A percentile compares a stretch with the other conserved stretches of the same genome.
phyloP scores from a whole-genome alignment of 2,329 filamentous ascomycete species.

The Aspergillus japonicus region DNA sequence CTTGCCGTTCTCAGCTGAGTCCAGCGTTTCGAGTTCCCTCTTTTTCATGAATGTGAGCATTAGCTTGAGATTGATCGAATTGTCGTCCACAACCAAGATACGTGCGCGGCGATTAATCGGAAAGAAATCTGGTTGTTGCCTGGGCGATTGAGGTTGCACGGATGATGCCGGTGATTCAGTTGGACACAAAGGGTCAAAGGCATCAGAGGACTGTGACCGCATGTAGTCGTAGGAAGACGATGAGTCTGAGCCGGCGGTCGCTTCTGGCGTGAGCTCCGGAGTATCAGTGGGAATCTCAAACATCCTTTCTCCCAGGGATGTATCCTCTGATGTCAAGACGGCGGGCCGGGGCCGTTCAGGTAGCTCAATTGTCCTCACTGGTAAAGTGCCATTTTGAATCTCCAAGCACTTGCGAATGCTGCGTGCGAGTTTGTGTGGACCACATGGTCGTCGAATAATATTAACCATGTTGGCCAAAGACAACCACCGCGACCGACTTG shows the following conservation, averaged over 20 bases:
- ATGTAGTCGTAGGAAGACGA: neutral
- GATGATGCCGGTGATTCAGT: slow-evolving; percentile 12
- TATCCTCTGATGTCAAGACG: neutral
- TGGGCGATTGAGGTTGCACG: neutral
- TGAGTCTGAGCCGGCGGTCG: neutral
- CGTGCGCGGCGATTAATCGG: slow-evolving; percentile 21
- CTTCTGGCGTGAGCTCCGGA: neutral
- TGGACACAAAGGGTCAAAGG: slow-evolving; percentile 5
- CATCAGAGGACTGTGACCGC: slow-evolving; percentile 9
- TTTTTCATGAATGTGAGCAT: slow-evolving; percentile 46
- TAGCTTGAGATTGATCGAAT: slow-evolving; percentile 46
- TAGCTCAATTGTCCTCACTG: slow-evolving; percentile 13
- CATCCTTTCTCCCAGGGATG: neutral
- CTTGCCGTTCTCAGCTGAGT: slow-evolving; percentile 45
- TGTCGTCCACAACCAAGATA: slow-evolving; percentile 48
- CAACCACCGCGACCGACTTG: slow-evolving; percentile 28
- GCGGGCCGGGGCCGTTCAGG: slow-evolving; percentile 10
- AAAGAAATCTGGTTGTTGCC: neutral
- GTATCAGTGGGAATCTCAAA: slow-evolving; percentile 3
- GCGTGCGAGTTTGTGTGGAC: slow-evolving; percentile 43
- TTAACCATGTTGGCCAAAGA: slow-evolving; percentile 35
- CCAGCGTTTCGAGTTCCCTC: slow-evolving; percentile 33
- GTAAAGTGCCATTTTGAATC: slow-evolving; percentile 10
- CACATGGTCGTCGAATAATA: slow-evolving; percentile 41
- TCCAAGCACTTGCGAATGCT: slow-evolving; percentile 34